Conservation (phyloP, 495 filamentous ascomycete genomes). For the Articulospora tetracladia region DNA sequence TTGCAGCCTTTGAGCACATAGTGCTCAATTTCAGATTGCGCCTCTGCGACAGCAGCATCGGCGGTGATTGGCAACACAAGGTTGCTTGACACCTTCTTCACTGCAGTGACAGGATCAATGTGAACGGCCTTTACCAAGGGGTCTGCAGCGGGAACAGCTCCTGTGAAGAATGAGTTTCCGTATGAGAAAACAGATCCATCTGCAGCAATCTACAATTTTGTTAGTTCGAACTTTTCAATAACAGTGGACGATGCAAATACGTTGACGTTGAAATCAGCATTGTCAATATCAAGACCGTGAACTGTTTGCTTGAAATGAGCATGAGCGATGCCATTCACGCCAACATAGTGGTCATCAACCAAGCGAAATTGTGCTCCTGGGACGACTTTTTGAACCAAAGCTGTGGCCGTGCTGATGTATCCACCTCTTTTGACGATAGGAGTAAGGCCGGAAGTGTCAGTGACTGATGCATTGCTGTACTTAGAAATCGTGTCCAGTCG, state of each 20-base stretch:
- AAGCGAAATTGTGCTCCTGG: background rate
- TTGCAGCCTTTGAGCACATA: background rate
- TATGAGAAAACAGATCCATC: background rate
- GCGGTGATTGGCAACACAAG: background rate
- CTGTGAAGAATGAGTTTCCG: slow-evolving; percentile 1
- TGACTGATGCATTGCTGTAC: background rate
- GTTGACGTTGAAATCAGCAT: slow-evolving; percentile 2
- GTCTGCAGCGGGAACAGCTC: background rate
- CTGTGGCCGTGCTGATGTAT: background rate
- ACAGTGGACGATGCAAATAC: background rate
- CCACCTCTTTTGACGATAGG: background rate
- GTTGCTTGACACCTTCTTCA: background rate
- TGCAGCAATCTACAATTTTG: background rate
- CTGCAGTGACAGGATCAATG: background rate
- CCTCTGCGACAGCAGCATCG: background rate
- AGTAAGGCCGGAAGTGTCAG: background rate
- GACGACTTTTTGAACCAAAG: background rate
- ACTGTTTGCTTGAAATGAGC: background rate
- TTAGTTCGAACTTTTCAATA: background rate
- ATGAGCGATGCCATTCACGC: background rate
- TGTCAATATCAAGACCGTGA: slow-evolving; percentile 2
- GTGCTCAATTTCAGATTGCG: background rate
- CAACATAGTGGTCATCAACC: background rate
- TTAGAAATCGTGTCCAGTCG: background rate
- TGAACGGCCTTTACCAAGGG: background rate